These are phyloP conservation scores for Candolleomyces aberdarensis DNA, from an alignment of 768 basidiomycete genomes.

Conservation along the genomic window DNA sequence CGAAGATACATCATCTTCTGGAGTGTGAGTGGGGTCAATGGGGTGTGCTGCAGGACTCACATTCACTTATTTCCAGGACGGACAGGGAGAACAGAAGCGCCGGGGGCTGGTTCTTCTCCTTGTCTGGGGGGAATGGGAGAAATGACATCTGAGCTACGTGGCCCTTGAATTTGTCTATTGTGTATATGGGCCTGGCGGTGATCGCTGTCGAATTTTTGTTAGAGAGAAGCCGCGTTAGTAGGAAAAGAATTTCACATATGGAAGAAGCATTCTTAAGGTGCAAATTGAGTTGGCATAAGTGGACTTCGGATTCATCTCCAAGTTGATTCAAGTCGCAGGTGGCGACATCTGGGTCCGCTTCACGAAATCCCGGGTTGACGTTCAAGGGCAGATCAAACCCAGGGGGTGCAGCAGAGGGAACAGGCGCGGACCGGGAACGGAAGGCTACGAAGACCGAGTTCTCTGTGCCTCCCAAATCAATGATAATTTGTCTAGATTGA, in stretches of 20 bases:
- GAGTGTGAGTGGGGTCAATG: not conserved
- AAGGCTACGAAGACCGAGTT: not conserved
- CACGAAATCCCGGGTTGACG: not conserved
- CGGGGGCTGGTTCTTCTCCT: not conserved
- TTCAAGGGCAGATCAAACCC: not conserved
- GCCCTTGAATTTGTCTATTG: constrained; percentile 2
- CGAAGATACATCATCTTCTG: not conserved
- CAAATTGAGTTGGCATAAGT: not conserved
- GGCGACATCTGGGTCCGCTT: not conserved
- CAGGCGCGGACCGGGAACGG: not conserved
- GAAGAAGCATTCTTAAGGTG: not conserved
- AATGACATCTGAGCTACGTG: constrained; percentile 3
- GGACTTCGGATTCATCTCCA: constrained; percentile 1
- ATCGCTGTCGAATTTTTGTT: not conserved
- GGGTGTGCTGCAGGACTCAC: not conserved
- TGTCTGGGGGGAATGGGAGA: constrained; percentile 1
- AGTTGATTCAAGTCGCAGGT: not conserved
- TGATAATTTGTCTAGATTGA: constrained; percentile 55
- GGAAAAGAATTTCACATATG: not conserved
- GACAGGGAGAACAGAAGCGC: not conserved
- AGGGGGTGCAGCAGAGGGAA: not conserved
- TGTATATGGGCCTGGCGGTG: not conserved
- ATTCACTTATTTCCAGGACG: constrained; percentile 1
- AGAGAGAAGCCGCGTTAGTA: not conserved
- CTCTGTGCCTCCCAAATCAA: constrained; percentile 36